Evolutionary conservation across 495 filamentous ascomycete genomes (phyloP), one percentile per base, ranked within the genome.

Genomic region (Daldinia vernicosa): DNA sequence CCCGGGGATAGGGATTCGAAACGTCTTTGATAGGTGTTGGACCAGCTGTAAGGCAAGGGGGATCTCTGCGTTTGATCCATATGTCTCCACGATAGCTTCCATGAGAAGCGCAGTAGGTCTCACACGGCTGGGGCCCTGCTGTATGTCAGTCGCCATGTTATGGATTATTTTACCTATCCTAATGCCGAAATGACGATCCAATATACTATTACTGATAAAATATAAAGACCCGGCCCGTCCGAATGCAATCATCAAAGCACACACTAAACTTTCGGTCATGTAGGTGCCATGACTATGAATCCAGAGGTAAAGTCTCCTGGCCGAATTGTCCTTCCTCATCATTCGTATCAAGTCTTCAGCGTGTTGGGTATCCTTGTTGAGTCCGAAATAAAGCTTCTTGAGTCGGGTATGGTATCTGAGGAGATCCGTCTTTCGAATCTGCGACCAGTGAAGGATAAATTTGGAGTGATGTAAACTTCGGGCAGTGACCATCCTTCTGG

Each of bases 61-160:
- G 9, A 81, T 76, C 68, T 81, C 77, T 0, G 66, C 71, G 32
- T 80, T 80, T n/a, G 71, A 72, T 28, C 79, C 71, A 35, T 79
- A 83, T 11, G 74, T 57, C 52, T 77, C 73, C 17, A 81, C 78
- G 30, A 81, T 51, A 1, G 81, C 71, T 15, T 77, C 55, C 55
- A 83, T 67, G 6, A 80, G 74, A 28, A 60, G 72, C 30, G 37
- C 17, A 26, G 74, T 76, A 9, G 81, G 81, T 3, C 22, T 65
- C 43, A 80, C 27, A 5, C n/a, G 63, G 43, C 1, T 17, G 39
- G 4, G 39, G 39, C 11, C 33, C 9, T 35, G 28, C 17, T 17
- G 6, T 27, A 15, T 26, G 6, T 15, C 11, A n/a, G 28, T 39
- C 17, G 2, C 58, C 27, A 27, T 47, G 1, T 50, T 26, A 22